phyloP scores from a whole-genome alignment of 2,329 filamentous ascomycete species.

The Colletotrichum falcatum region DNA sequence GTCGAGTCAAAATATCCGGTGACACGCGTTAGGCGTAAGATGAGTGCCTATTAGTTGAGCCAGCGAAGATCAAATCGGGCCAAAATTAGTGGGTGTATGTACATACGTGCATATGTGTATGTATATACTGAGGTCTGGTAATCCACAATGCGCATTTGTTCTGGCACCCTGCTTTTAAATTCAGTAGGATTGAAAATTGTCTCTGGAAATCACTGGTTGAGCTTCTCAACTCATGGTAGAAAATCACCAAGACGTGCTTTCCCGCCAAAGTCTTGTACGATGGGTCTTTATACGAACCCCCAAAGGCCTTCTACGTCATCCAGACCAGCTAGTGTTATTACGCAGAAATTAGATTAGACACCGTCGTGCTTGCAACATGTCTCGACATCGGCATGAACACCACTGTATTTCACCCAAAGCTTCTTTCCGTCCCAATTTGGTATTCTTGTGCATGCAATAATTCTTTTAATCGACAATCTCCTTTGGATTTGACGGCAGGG shows the following conservation, averaged over 20 bases:
- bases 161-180: neutral
- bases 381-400: constrained; percentile 4
- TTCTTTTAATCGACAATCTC: neutral
- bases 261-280: constrained; percentile 17
- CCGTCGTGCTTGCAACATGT: neutral
- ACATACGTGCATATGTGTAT: neutral
- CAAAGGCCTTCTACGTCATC: neutral
- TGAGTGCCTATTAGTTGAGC: neutral
- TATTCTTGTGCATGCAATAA: neutral
- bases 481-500: neutral
- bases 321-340: no score
- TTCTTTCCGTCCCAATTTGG: neutral
- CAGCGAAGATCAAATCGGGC: neutral
- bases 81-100: no score
- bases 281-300: constrained; percentile 4
- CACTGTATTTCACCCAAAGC: constrained; percentile 10
- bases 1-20: neutral
- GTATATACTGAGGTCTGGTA: no score
- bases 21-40: neutral
- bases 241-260: constrained; percentile 1
- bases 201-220: neutral
- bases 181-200: neutral
- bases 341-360: no score
- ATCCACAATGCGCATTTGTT: neutral
- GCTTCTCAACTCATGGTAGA: neutral